A percentile compares a stretch with the other conserved stretches of the same genome.
Evolutionary conservation across 2,329 filamentous ascomycete genomes (phyloP).

Genomic region (Tolypocladium tundrense): DNA sequence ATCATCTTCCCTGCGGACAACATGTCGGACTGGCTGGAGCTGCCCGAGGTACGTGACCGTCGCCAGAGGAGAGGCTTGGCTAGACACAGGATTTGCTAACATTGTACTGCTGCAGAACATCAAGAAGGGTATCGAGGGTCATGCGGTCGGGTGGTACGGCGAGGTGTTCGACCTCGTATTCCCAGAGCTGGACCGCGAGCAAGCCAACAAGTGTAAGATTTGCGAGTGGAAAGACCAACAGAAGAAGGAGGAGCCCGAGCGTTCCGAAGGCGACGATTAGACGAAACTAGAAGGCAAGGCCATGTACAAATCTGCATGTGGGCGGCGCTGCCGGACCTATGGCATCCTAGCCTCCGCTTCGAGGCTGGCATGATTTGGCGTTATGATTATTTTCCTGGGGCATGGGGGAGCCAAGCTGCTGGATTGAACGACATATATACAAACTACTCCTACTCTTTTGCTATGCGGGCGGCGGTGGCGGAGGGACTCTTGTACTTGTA

Average conservation of each 20-base stretch:
- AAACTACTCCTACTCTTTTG: not conserved
- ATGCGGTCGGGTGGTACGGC: constrained; percentile 83
- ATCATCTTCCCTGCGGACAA: constrained; percentile 95
- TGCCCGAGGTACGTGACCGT: constrained; percentile 72
- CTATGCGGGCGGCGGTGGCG: not conserved
- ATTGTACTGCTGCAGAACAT: constrained; percentile 61
- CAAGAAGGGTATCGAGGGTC: constrained; percentile 89
- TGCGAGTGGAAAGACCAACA: constrained; percentile 42
- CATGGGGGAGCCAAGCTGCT: not conserved
- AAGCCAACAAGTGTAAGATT: constrained; percentile 65
- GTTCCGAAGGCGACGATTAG: constrained; percentile 24
- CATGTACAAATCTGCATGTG: constrained; percentile 1
- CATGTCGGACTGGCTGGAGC: constrained; percentile 91
- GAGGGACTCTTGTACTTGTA: not conserved
- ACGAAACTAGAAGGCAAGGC: constrained; percentile 1
- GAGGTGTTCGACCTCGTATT: constrained; percentile 93
- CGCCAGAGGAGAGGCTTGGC: not conserved
- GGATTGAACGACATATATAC: not conserved
- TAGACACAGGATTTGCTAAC: not conserved
- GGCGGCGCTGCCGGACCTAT: constrained; percentile 3
- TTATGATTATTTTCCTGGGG: constrained; percentile 2
- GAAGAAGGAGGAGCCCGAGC: constrained; percentile 25
- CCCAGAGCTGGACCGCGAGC: constrained; percentile 61
- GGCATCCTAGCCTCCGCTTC: not conserved
- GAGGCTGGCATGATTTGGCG: constrained; percentile 3